These are phyloP conservation scores for Hymenoscyphus scutula DNA, from an alignment of 2,329 filamentous ascomycete species.

Conservation along the genomic window DNA sequence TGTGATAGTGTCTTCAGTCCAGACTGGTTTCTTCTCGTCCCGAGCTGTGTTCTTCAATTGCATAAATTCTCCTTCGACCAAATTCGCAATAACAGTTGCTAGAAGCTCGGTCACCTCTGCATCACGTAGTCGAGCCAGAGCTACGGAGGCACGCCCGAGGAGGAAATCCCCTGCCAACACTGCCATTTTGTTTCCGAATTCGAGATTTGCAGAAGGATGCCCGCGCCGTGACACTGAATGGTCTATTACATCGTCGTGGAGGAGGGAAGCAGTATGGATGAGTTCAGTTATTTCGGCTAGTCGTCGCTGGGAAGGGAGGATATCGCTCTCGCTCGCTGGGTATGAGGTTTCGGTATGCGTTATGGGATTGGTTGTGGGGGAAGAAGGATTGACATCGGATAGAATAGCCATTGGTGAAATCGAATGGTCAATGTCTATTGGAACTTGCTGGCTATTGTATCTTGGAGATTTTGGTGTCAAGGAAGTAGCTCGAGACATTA, in stretches of 20 bases:
- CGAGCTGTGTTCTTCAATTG: slow-evolving; percentile 93
- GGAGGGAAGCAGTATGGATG: slow-evolving; percentile 92
- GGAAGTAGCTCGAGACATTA: slow-evolving; percentile 95
- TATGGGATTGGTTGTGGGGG: slow-evolving; percentile 49
- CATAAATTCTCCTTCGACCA: slow-evolving; percentile 99
- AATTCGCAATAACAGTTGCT: slow-evolving; percentile 93
- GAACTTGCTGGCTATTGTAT: slow-evolving; percentile 37
- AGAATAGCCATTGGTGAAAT: slow-evolving; percentile 63
- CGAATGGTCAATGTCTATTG: slow-evolving; percentile 52
- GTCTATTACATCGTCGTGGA: slow-evolving; percentile 98
- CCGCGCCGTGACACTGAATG: slow-evolving; percentile 82
- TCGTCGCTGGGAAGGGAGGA: slow-evolving; percentile 88
- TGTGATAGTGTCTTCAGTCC: slow-evolving; percentile 82
- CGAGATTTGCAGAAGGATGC: slow-evolving; percentile 83
- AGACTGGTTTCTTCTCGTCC: slow-evolving; percentile 80
- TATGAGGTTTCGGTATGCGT: slow-evolving; percentile 37
- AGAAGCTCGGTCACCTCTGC: slow-evolving; percentile 93
- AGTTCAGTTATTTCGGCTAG: slow-evolving; percentile 96
- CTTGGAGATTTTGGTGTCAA: slow-evolving; percentile 62
- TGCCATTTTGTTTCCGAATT: slow-evolving; percentile 99
- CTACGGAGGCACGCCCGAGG: slow-evolving; percentile 87
- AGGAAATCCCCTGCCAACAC: slow-evolving; percentile 97
- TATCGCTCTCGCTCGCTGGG: slow-evolving; percentile 53
- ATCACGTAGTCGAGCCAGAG: slow-evolving; percentile 83
- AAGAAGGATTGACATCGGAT: slow-evolving; percentile 76